These are phyloP conservation scores for Clonostachys byssicola DNA, from an alignment of 2,329 filamentous ascomycete species.

Conservation along the genomic window DNA sequence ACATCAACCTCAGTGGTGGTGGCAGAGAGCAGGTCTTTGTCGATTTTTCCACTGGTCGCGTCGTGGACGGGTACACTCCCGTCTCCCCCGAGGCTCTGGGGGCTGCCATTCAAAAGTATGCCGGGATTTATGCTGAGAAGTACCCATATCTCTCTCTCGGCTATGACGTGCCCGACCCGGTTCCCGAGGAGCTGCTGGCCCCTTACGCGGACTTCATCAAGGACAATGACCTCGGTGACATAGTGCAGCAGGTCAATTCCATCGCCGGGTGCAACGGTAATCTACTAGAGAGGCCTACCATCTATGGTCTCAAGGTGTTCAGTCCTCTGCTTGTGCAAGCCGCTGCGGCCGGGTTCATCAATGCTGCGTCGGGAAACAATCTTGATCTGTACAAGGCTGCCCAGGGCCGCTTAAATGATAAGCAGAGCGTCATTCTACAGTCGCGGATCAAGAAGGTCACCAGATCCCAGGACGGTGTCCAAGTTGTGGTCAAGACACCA, in stretches of 20 bases:
- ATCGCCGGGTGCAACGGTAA: background rate
- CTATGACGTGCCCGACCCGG: constrained; percentile 29
- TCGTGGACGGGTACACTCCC: background rate
- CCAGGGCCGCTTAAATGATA: background rate
- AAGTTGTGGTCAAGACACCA: background rate
- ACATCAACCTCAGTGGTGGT: no score
- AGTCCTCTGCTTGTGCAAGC: background rate
- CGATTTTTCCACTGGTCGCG: background rate
- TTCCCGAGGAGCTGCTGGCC: constrained; percentile 36
- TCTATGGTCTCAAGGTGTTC: background rate
- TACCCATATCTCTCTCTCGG: background rate
- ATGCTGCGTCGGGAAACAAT: background rate
- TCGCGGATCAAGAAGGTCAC: background rate
- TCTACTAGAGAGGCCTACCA: background rate
- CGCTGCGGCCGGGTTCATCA: background rate
- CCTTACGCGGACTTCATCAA: constrained; percentile 34
- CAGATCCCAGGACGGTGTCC: background rate
- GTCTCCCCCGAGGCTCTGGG: background rate
- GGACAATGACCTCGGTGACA: constrained; percentile 7
- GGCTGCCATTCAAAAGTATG: background rate
- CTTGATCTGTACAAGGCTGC: background rate
- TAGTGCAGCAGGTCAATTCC: background rate
- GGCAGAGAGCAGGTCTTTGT: background rate
- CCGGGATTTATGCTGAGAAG: background rate
- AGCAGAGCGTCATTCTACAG: background rate